A percentile compares a stretch with the other conserved stretches of the same genome.
Conservation (phyloP, 106 monocot species). For the Amphibolis antarctica region DNA sequence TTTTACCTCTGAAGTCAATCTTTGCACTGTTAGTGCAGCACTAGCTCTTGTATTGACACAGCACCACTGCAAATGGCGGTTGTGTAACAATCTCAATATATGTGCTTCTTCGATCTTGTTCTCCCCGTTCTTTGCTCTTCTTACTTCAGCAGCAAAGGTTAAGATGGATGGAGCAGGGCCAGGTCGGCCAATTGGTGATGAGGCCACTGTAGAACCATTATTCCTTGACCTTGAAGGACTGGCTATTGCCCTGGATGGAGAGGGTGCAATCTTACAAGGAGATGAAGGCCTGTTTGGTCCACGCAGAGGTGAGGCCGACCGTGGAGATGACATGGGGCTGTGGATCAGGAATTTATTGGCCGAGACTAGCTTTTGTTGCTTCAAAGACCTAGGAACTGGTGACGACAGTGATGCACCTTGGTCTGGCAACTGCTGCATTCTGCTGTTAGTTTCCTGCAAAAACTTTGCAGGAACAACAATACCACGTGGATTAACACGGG, state of each 20-base stretch:
- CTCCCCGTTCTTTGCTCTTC: constrained; percentile 74
- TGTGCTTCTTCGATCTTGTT: constrained; percentile 64
- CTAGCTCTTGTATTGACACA: constrained; percentile 63
- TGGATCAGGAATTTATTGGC: constrained; percentile 24
- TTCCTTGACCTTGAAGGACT: constrained; percentile 46
- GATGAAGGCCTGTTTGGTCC: constrained; percentile 32
- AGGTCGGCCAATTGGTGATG: constrained; percentile 12
- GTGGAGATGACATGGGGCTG: constrained; percentile 26
- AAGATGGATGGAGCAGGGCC: constrained; percentile 51
- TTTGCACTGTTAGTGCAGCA: constrained; percentile 36
- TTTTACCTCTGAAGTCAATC: constrained; percentile 12
- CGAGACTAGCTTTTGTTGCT: constrained; percentile 11
- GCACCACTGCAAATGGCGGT: constrained; percentile 63
- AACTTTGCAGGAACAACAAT: constrained; percentile 60
- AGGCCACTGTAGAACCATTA: neutral
- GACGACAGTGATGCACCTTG: constrained; percentile 19
- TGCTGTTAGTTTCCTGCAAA: constrained; percentile 64
- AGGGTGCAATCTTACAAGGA: constrained; percentile 27
- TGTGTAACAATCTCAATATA: constrained; percentile 49
- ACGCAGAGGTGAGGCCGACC: constrained; percentile 20
- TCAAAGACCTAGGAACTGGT: constrained; percentile 4
- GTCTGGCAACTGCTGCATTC: constrained; percentile 43
- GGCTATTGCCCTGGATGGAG: constrained; percentile 36
- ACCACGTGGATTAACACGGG: constrained; percentile 24
- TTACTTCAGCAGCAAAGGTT: constrained; percentile 59